These are phyloP conservation scores for Aspergillus sp. DNA, from an alignment of 2,329 filamentous ascomycete genomes.

Conservation along the genomic window DNA sequence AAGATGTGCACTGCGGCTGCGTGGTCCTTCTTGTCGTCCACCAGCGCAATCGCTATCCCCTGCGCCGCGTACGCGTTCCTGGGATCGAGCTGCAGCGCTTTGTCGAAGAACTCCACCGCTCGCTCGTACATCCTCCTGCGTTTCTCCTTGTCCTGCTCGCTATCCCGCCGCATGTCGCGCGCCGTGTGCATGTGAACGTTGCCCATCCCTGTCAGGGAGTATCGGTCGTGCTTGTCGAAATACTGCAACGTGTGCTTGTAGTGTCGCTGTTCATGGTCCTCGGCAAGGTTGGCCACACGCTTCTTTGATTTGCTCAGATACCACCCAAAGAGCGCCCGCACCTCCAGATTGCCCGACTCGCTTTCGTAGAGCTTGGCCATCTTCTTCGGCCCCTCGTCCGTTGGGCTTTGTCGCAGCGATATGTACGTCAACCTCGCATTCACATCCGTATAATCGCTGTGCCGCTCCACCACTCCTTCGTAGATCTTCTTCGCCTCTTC, in stretches of 20 bases:
- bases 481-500: conserved; percentile 85
- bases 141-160: conserved; percentile 84
- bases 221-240: conserved; percentile 96
- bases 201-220: conserved; percentile 92
- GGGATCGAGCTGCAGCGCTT: conserved; percentile 86
- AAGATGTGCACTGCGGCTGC: conserved; percentile 76
- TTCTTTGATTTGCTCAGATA: conserved; percentile 86
- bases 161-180: conserved; percentile 86
- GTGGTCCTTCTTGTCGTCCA: conserved; percentile 89
- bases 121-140: conserved; percentile 77
- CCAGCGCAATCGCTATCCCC: conserved; percentile 84
- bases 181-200: conserved; percentile 84
- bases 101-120: conserved; percentile 97
- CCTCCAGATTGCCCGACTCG: conserved; percentile 77
- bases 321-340: conserved; percentile 89
- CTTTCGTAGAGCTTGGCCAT: conserved; percentile 78
- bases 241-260: conserved; percentile 94
- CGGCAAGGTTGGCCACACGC: conserved; percentile 65
- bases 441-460: conserved; percentile 87
- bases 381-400: conserved; percentile 76
- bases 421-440: conserved; percentile 84
- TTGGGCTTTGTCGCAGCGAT: conserved; percentile 67
- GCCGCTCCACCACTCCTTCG: conserved; percentile 71
- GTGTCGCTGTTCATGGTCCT: conserved; percentile 85
- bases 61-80: conserved; percentile 95